Evolutionary conservation across 306 rosid species (phyloP), one percentile per base, ranked within the genome.

Genomic region (Ochetophila trinervis): DNA sequence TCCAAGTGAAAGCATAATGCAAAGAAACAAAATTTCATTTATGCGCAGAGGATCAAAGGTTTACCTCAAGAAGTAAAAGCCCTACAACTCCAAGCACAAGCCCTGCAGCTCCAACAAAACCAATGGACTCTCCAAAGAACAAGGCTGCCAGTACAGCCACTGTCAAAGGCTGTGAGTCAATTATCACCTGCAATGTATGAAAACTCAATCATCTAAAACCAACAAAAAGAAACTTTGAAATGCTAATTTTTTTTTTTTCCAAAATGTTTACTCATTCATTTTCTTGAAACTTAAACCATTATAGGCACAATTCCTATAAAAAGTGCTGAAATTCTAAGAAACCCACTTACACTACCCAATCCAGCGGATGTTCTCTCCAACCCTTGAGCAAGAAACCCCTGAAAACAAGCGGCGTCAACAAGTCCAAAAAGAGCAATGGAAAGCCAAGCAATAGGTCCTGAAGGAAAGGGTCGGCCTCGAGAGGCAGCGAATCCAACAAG

Each of bases 371-470:
- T 92, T 82, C 75, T 84, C 81, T 85, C 85, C 63, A 89, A 78
- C 35, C 98, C 98, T 76, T 82, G 85, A 13, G 95, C 88, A 11
- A 92, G 96, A 74, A 92, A 92, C n/a, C 98, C 98, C 87, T 92
- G 98, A 70, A 92, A 92, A 57, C 87, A 85, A 19, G 98, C 47
- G 40, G 98, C 98, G 53, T 92, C 98, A 13, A 92, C 84, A 6
- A 92, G 55, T 6, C 89, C 98, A 20, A 92, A 92, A 8, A 88
- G 82, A 2, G 86, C 57, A 22, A 92, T 89, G 27, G 96, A 92
- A 42, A 92, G 72, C 98, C 98, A 92, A 13, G 98, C 95, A 11
- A 75, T 65, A 70, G 82, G 68, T 4, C 95, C 93, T 40, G 89
- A 80, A 0, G 98, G 96, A 4, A 78, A 74, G 52, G 84, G 84